Conservation (phyloP, 805 yeast species). For the Metschnikowia borealis region DNA sequence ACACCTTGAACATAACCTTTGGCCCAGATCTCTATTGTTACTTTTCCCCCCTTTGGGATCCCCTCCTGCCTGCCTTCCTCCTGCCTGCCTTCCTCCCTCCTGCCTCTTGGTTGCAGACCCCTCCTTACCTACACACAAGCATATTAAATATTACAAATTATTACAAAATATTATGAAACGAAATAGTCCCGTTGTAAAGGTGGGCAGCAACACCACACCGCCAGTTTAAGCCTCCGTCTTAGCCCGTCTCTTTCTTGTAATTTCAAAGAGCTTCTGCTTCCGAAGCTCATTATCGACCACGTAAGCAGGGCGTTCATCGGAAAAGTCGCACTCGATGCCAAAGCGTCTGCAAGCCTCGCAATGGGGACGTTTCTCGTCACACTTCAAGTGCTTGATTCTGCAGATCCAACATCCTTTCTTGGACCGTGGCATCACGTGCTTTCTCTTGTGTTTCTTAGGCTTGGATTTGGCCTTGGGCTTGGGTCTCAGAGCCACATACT, state of each 20-base stretch:
- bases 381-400: constrained; percentile 42
- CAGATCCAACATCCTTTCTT: constrained; percentile 46
- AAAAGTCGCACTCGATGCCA: constrained; percentile 42
- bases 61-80: too few species aligned
- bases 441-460: constrained; percentile 36
- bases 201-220: neutral
- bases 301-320: constrained; percentile 35
- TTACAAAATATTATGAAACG: neutral
- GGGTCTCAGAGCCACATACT: neutral
- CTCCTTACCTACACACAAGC: neutral
- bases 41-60: too few species aligned
- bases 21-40: too few species aligned
- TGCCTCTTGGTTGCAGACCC: too few species aligned
- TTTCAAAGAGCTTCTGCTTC: constrained; percentile 31
- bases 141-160: neutral
- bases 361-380: constrained; percentile 38
- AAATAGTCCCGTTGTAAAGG: neutral
- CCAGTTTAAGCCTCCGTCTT: neutral
- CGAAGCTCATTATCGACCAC: constrained; percentile 33
- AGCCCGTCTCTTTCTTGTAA: constrained; percentile 17
- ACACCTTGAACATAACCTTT: too few species aligned
- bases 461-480: neutral
- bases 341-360: constrained; percentile 37
- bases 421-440: constrained; percentile 38
- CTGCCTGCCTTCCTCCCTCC: too few species aligned